These are phyloP conservation scores for Hypholoma sublateritium DNA, from an alignment of 768 basidiomycete species.

Conservation along the genomic window DNA sequence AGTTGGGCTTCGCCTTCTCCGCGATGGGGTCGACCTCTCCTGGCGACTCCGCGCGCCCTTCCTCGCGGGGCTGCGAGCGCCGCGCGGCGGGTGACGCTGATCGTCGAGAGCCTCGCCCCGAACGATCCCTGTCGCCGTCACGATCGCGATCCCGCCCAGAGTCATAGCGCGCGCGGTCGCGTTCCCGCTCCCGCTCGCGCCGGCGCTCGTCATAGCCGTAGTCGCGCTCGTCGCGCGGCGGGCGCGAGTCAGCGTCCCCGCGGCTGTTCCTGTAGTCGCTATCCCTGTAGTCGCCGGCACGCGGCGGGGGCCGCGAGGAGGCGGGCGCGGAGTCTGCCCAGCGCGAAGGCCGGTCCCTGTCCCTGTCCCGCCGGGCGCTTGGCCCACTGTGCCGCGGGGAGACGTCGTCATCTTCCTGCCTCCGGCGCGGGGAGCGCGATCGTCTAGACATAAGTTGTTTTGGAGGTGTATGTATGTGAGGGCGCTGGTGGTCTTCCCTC, in stretches of 20 bases:
- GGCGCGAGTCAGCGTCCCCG: constrained; percentile 6
- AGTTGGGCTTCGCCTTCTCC: constrained; percentile 84
- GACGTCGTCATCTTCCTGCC: constrained; percentile 5
- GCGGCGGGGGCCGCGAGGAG: not conserved
- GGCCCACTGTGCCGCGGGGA: constrained; percentile 1
- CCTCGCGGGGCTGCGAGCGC: constrained; percentile 36
- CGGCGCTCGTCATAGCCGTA: constrained; percentile 13
- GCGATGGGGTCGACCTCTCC: constrained; percentile 32
- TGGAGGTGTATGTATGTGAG: not conserved
- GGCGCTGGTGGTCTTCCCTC: not conserved
- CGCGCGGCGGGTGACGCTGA: constrained; percentile 65
- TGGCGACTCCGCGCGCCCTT: constrained; percentile 41
- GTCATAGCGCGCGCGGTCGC: constrained; percentile 10
- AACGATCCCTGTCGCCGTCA: constrained; percentile 38
- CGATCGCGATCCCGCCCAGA: constrained; percentile 39
- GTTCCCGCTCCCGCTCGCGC: not conserved
- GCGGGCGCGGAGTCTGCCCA: constrained; percentile 1
- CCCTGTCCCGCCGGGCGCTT: constrained; percentile 2
- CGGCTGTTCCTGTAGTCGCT: not conserved
- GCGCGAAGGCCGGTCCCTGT: constrained; percentile 5
- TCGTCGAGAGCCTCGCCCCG: constrained; percentile 34
- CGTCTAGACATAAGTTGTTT: constrained; percentile 16
- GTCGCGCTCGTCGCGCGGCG: not conserved
- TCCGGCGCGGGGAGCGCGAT: constrained; percentile 18
- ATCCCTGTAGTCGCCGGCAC: not conserved